Base-by-base conservation (phyloP, 768 basidiomycete species). In the Suillus brevipes region DNA sequence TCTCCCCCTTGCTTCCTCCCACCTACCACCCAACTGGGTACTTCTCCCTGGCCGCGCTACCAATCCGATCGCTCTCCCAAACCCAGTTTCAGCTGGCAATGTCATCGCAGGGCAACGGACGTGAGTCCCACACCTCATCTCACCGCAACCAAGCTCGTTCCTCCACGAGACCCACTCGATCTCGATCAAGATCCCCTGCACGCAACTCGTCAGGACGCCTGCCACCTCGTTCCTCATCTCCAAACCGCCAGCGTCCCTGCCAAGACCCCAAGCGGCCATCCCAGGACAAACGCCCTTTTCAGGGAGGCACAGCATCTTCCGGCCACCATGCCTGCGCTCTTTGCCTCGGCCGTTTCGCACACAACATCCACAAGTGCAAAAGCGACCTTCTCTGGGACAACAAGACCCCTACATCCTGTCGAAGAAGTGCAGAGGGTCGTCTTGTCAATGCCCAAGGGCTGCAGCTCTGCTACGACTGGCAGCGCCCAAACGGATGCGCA, bases 201-300 rank as follows among this genome's bases (percentile, higher is more conserved):
- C 28, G 28, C 28, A 28, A 28, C 28, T 28, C 28, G 28, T 28
- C 28, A 28, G 28, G 28, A 2, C 3, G 28, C 3, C 28, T 28
- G 28, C 28, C 28, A 2, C 28, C 28, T 3, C 3, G 28, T 3
- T 28, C 28, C 20, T 4, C 0, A 4, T n/a, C 20, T 10, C 43
- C 20, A 0, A 45, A 10, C 2, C 20, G 4, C 1, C 4, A 45
- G 0, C 4, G 1, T 10, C 20, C 43, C 3, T 8, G 20, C 28
- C 28, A 28, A 28, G 28, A 28, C 28, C 3, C 0, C 20, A 45
- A n/a, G 20, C 9, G 0, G 9, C 43, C 8, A 45, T 10, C 36
- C 43, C 43, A n/a, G 10, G 20, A 45, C 4, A 45, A 45, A 3
- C 9, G 4, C 0, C 4, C 20, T 45, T 45, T 45, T 45, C 43